Percentiles rank a stretch among this genome's conserved stretches.
These are phyloP conservation scores for Aspergillus wentii DNA, from an alignment of 495 filamentous ascomycete genomes.

Conservation along the genomic window DNA sequence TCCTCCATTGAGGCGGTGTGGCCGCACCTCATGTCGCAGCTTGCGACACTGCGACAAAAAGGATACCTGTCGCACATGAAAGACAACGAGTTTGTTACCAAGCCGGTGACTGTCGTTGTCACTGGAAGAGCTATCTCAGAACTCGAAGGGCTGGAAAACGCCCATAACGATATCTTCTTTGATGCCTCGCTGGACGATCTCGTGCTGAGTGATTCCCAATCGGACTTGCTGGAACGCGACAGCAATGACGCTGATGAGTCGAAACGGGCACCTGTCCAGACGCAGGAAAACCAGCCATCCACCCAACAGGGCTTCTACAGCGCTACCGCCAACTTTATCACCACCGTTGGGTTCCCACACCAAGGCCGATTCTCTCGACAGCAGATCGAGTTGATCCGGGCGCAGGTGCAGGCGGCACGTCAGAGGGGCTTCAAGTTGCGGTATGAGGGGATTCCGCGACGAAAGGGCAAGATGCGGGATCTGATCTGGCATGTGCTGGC, in stretches of 20 bases:
- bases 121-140: conserved; percentile 61
- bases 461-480: conserved; percentile 56
- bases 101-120: conserved; percentile 68
- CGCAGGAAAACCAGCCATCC: no score
- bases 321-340: conserved; percentile 37
- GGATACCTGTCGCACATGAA: conserved; percentile 56
- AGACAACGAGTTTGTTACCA: conserved; percentile 31
- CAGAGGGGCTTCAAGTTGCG: conserved; percentile 53
- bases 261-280: conserved; percentile 17
- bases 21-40: conserved; percentile 38
- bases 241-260: neutral
- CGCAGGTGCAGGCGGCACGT: conserved; percentile 56
- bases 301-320: conserved; percentile 43
- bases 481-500: conserved; percentile 59
- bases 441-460: conserved; percentile 65
- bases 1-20: conserved; percentile 44
- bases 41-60: conserved; percentile 51
- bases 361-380: conserved; percentile 23
- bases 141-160: conserved; percentile 28
- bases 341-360: conserved; percentile 29
- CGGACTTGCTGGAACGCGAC: no score
- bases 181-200: conserved; percentile 55
- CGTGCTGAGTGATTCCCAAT: conserved; percentile 1
- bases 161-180: conserved; percentile 61
- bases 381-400: conserved; percentile 52